Conservation (phyloP, 208 protist species). For the Angomonas ambiguus region DNA sequence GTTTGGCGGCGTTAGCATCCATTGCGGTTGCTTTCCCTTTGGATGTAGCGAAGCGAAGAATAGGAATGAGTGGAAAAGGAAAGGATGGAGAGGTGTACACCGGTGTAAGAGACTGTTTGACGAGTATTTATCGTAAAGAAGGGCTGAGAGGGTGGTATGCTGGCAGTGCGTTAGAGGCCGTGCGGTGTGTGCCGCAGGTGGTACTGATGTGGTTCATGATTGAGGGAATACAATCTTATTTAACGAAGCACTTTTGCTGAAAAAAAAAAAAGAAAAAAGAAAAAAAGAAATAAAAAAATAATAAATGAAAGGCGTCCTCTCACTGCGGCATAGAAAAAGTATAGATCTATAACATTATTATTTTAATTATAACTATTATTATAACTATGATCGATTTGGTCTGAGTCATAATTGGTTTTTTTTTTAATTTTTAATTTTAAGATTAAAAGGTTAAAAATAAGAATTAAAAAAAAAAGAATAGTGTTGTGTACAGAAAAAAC, state of each 20-base stretch:
- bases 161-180: slow-evolving; percentile 59
- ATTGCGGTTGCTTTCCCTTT: slow-evolving; percentile 74
- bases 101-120: slow-evolving; percentile 64
- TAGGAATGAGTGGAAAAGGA: slow-evolving; percentile 80
- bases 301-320: no score
- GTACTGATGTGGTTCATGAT: slow-evolving; percentile 90
- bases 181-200: slow-evolving; percentile 86
- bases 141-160: slow-evolving; percentile 78
- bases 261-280: background rate
- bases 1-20: slow-evolving; percentile 61
- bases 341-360: background rate
- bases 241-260: slow-evolving; percentile 14
- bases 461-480: background rate
- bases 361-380: background rate
- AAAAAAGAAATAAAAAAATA: no score
- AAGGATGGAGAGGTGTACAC: slow-evolving; percentile 57
- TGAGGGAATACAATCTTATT: slow-evolving; percentile 62
- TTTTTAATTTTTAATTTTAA: background rate
- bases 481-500: no score
- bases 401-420: background rate
- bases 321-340: no score
- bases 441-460: background rate
- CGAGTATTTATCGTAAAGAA: slow-evolving; percentile 55
- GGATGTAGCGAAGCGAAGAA: slow-evolving; percentile 83
- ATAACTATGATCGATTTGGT: background rate